These are phyloP conservation scores for Meripilus lineatus DNA, from an alignment of 1,284 basidiomycete genomes.

Conservation along the genomic window DNA sequence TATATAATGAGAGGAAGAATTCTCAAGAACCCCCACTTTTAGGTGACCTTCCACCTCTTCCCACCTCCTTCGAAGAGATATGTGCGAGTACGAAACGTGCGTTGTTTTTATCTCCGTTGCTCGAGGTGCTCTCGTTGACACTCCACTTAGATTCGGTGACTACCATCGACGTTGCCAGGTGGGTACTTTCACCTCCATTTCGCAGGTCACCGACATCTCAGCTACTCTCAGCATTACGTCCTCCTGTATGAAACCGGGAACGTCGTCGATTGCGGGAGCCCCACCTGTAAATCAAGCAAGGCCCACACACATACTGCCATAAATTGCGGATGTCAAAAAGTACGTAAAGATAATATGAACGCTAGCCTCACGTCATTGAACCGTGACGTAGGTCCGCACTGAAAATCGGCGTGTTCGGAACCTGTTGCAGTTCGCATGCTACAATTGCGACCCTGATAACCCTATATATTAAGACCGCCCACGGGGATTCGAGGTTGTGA, in stretches of 20 bases:
- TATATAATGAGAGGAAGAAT: no score
- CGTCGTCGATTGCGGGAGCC: constrained; percentile 44
- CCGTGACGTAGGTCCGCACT: constrained; percentile 11
- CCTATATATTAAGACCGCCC: no score
- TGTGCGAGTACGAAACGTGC: no score
- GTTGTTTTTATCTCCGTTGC: no score
- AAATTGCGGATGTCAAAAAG: constrained; percentile 42
- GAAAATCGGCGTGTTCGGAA: constrained; percentile 15
- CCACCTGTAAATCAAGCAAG: constrained; percentile 47
- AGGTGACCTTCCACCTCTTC: no score
- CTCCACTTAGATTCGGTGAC: constrained; percentile 44
- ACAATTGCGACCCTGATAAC: constrained; percentile 10
- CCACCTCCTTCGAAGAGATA: no score
- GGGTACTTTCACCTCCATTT: constrained; percentile 16
- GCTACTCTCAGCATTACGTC: constrained; percentile 49
- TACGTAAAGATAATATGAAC: constrained; percentile 11
- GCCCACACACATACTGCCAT: constrained; percentile 49
- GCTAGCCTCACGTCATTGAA: no score
- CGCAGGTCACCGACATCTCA: background rate
- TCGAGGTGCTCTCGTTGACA: no score
- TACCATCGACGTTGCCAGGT: constrained; percentile 60
- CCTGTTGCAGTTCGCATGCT: constrained; percentile 11
- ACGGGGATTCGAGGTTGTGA: no score
- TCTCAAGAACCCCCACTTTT: no score
- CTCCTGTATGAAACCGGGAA: constrained; percentile 57